phyloP scores from a whole-genome alignment of 2,329 filamentous ascomycete genomes.

The Trichoderma koningii region DNA sequence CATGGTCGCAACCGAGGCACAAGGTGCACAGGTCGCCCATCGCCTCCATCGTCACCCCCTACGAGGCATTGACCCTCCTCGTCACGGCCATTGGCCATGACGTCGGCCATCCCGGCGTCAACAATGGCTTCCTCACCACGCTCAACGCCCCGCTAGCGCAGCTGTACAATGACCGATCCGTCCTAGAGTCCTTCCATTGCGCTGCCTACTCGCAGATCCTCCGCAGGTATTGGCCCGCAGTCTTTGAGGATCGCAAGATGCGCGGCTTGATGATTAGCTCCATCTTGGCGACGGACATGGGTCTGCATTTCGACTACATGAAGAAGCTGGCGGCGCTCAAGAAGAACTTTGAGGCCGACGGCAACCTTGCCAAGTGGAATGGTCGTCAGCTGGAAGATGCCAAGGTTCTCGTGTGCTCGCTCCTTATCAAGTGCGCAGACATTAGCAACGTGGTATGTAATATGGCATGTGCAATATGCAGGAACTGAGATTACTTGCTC shows the following conservation, averaged over 20 bases:
- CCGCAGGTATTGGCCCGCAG: conserved; percentile 84
- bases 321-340: conserved; percentile 79
- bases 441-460: conserved; percentile 92
- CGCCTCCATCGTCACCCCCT: conserved; percentile 74
- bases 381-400: conserved; percentile 74
- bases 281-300: conserved; percentile 98
- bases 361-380: conserved; percentile 72
- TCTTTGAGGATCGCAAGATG: conserved; percentile 77
- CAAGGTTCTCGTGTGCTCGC: conserved; percentile 78
- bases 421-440: conserved; percentile 97
- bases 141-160: conserved; percentile 91
- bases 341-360: conserved; percentile 69
- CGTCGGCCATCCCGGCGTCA: conserved; percentile 95
- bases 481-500: not conserved
- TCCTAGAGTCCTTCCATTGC: conserved; percentile 96
- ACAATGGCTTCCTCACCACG: conserved; percentile 92
- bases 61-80: conserved; percentile 85
- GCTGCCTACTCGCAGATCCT: conserved; percentile 96
- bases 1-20: conserved; percentile 40
- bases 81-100: conserved; percentile 98
- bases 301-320: conserved; percentile 96
- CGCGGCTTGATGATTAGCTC: conserved; percentile 92
- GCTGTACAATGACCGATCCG: conserved; percentile 94
- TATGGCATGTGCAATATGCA: not conserved
- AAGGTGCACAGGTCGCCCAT: conserved; percentile 61